Evolutionary conservation across 208 protist species (phyloP).

Genomic region (Acanthamoeba royreba): DNA sequence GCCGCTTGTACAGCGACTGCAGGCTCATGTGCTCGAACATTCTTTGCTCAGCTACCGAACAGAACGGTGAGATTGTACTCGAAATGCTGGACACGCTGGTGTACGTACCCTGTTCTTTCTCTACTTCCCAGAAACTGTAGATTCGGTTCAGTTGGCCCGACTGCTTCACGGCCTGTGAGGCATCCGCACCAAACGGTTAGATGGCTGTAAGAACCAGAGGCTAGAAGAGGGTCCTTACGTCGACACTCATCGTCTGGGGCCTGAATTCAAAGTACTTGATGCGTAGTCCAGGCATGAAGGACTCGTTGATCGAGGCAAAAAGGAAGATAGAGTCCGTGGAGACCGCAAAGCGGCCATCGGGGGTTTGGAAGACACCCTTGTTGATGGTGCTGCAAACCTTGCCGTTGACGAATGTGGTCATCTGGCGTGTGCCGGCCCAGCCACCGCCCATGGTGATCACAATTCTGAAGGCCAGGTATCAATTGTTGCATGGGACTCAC

Average conservation of each 20-base stretch:
- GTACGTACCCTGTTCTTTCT: conserved; percentile 39
- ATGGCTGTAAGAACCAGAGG: background rate
- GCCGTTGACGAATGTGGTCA: conserved; percentile 44
- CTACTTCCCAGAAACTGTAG: conserved; percentile 48
- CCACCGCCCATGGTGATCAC: conserved; percentile 30
- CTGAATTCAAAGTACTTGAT: conserved; percentile 46
- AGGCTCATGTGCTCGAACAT: conserved; percentile 50
- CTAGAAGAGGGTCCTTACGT: background rate
- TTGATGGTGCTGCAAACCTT: conserved; percentile 46
- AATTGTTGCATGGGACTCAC: background rate
- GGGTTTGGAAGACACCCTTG: conserved; percentile 47
- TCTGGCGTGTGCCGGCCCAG: background rate
- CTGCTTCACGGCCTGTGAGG: conserved; percentile 12
- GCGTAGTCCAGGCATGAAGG: background rate
- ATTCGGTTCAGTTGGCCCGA: conserved; percentile 43
- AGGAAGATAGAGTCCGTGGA: conserved; percentile 44
- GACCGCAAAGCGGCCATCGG: conserved; percentile 44
- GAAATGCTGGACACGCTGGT: background rate
- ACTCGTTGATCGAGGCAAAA: conserved; percentile 27
- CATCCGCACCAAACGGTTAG: background rate
- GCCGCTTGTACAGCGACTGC: conserved; percentile 47
- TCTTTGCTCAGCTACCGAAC: background rate
- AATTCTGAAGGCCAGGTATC: background rate
- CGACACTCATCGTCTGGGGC: background rate
- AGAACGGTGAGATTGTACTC: background rate